Evolutionary conservation across 371 early-diverging fungal genomes (phyloP).

Genomic region (Apophysomyces ossiformis): DNA sequence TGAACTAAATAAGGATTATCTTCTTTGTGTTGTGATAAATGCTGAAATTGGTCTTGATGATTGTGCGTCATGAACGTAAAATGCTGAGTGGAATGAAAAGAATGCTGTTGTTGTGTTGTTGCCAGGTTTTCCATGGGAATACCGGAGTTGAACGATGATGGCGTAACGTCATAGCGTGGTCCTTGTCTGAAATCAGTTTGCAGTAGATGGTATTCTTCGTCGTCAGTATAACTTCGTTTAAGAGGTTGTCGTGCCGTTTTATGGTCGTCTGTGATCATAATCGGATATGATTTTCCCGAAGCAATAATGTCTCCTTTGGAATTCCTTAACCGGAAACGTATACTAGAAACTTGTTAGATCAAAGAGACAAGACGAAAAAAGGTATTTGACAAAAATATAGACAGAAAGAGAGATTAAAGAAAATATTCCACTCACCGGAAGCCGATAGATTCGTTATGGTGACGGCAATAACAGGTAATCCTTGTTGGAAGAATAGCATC

Average conservation of each 20-base stretch:
- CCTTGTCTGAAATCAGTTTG: conserved; percentile 26
- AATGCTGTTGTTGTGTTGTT: too few species aligned
- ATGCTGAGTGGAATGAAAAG: background rate
- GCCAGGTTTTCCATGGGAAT: background rate
- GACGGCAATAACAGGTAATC: conserved; percentile 93
- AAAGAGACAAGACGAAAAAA: background rate
- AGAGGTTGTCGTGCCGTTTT: conserved; percentile 39
- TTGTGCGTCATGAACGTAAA: background rate
- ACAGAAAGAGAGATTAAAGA: background rate
- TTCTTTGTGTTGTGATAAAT: background rate
- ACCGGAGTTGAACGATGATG: background rate
- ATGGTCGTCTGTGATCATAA: conserved; percentile 91
- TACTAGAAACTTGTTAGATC: conserved; percentile 47
- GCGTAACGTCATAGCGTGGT: conserved; percentile 1
- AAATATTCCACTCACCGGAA: conserved; percentile 58
- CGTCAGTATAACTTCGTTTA: conserved; percentile 13
- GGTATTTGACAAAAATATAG: too few species aligned
- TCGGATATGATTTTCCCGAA: conserved; percentile 76
- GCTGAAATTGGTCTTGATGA: background rate
- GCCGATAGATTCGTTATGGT: conserved; percentile 87
- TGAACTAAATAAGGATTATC: background rate
- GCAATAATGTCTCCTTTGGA: conserved; percentile 54
- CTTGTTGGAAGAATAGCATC: conserved; percentile 86
- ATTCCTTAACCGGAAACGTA: conserved; percentile 61
- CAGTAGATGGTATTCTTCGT: conserved; percentile 12